phyloP scores from a whole-genome alignment of 2,329 filamentous ascomycete genomes.

The Cladosporium cucumerinum region DNA sequence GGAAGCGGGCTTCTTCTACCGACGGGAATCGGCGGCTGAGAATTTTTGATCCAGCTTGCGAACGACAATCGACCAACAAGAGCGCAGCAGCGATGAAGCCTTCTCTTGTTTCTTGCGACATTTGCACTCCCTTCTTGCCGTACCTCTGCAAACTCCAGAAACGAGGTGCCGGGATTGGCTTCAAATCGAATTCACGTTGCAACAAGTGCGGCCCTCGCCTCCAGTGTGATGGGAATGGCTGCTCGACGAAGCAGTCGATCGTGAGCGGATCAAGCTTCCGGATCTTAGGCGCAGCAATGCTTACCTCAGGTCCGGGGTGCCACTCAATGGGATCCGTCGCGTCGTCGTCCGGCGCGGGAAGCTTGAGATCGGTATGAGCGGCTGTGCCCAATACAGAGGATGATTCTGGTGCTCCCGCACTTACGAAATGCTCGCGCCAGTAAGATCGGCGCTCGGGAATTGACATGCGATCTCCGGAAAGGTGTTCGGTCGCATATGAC shows the following conservation, averaged over 20 bases:
- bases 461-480: slow-evolving; percentile 31
- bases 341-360: background rate
- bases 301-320: background rate
- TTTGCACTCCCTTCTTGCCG: background rate
- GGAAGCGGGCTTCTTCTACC: slow-evolving; percentile 29
- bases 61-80: slow-evolving; percentile 32
- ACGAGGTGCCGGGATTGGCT: background rate
- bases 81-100: slow-evolving; percentile 35
- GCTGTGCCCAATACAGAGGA: background rate
- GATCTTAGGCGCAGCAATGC: background rate
- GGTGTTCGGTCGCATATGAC: slow-evolving; percentile 29
- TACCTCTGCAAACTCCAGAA: slow-evolving; percentile 11
- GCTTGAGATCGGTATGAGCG: background rate
- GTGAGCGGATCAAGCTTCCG: background rate
- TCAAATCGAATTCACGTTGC: background rate
- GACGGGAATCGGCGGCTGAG: slow-evolving; percentile 30
- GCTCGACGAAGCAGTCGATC: background rate
- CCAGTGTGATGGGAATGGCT: background rate
- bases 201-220: background rate
- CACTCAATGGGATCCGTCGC: background rate
- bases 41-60: slow-evolving; percentile 22
- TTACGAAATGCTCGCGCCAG: slow-evolving; percentile 23
- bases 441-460: slow-evolving; percentile 30
- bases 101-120: slow-evolving; percentile 27
- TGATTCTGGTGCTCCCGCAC: background rate